Evolutionary conservation across 352 stramenopile species (phyloP), one percentile per base, ranked within the genome.

Genomic region (Pythium scleroteichum): DNA sequence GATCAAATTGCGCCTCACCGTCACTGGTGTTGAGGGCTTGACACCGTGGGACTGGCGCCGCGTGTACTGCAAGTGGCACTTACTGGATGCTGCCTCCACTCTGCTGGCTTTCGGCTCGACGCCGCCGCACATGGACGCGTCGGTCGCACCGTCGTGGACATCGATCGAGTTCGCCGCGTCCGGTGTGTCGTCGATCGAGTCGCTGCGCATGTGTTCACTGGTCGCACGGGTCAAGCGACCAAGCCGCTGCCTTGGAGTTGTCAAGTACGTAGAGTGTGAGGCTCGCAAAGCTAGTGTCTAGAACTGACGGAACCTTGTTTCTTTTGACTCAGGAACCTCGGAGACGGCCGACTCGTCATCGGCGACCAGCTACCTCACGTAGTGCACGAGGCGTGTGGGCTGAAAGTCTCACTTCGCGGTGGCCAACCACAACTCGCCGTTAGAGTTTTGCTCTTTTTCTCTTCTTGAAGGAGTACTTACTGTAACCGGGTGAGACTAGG

Each of bases 161-260:
- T 19, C 44, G 20, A 23, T 41, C 22, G 26, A 49, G 32, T 68
- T 68, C 35, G 10, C n/a, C 1, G 14, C 62, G 3, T 5, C 33
- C 3, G 16, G 17, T 19, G 23, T 68, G 0, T 17, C 23, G 8
- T 59, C 51, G 4, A 22, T 62, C 13, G 33, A 19, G 3, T 53
- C 62, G 60, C 53, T 68, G 6, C 47, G 52, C 52, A 35, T 46
- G 52, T 62, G 60, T 12, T 20, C 3, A 2, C 60, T 68, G 13
- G 1, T 26, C 1, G 39, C 62, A 1, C 38, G 42, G 0, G 27
- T 68, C 9, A 62, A 68, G 47, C 33, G 60, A 14, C 41, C 60
- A 4, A 68, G 60, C 29, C 60, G 60, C 12, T 58, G 51, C 29
- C 52, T 67, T 1, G 60, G 60, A 19, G 57, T 45, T 1, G 22